Evolutionary conservation across 2,329 filamentous ascomycete genomes (phyloP).

Genomic region (Aplosporella prunicola): DNA sequence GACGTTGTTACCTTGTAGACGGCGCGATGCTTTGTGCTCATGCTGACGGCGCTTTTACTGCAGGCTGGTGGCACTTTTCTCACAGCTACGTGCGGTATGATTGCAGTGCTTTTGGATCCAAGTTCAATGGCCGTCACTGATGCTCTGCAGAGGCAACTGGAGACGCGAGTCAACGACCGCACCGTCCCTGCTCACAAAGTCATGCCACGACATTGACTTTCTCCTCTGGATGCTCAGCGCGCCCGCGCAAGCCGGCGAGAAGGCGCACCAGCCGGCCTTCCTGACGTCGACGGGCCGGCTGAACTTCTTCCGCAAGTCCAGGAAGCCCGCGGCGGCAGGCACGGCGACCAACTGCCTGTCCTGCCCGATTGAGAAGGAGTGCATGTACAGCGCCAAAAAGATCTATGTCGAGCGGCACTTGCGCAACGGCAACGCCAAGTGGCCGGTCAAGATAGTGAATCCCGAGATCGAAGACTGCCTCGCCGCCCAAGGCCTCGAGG

Average conservation of each 20-base stretch:
- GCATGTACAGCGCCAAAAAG: conserved; percentile 76
- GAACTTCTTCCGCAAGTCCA: conserved; percentile 64
- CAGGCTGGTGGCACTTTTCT: conserved; percentile 81
- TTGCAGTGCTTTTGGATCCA: not conserved
- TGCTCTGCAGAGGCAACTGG: conserved; percentile 67
- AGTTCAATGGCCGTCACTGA: not conserved
- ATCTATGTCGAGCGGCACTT: conserved; percentile 69
- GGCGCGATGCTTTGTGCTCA: too few species aligned
- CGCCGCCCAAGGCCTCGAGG: conserved; percentile 33
- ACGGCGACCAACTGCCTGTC: conserved; percentile 76
- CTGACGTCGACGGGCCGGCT: conserved; percentile 69
- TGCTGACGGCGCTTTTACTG: too few species aligned
- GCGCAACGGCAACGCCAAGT: conserved; percentile 55
- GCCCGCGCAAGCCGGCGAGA: conserved; percentile 5
- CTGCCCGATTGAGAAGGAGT: conserved; percentile 64
- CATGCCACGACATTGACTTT: conserved; percentile 92
- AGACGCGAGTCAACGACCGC: conserved; percentile 66
- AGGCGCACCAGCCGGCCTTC: conserved; percentile 58
- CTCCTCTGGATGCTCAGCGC: conserved; percentile 68
- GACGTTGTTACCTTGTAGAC: too few species aligned
- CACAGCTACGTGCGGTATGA: conserved; percentile 70
- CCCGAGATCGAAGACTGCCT: conserved; percentile 80
- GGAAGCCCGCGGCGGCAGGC: conserved; percentile 69
- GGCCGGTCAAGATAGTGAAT: conserved; percentile 84
- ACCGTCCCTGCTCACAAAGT: conserved; percentile 83